Percentiles rank a stretch among this genome's conserved stretches.
phyloP scores from a whole-genome alignment of 1,284 basidiomycete genomes.

The Tylopilus orsonianus region DNA sequence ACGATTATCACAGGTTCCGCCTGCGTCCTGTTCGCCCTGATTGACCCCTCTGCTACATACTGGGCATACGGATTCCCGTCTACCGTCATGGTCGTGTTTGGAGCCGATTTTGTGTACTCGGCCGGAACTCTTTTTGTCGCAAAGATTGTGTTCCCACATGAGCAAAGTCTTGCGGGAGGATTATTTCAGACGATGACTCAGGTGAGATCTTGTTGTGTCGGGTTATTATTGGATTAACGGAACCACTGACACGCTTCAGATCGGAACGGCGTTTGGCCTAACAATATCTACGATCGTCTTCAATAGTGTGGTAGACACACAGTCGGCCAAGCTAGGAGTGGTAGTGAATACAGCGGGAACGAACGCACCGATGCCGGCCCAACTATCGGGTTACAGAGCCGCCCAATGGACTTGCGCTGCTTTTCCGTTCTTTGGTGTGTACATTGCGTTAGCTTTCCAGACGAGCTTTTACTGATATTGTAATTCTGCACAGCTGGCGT shows the following conservation, averaged over 20 bases:
- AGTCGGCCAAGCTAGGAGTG: constrained; percentile 36
- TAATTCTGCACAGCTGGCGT: constrained; percentile 41
- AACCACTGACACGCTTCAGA: constrained; percentile 34
- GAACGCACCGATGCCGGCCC: constrained; percentile 39
- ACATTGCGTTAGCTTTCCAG: constrained; percentile 3
- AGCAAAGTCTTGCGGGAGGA: constrained; percentile 79
- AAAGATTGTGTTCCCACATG: constrained; percentile 66
- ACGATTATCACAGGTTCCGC: constrained; percentile 64
- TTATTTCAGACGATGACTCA: constrained; percentile 78
- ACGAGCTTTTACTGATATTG: background rate
- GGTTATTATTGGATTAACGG: background rate
- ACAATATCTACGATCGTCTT: constrained; percentile 76
- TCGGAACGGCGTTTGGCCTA: constrained; percentile 75
- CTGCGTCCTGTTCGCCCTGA: constrained; percentile 72
- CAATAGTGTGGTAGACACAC: constrained; percentile 45
- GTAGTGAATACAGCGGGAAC: constrained; percentile 28
- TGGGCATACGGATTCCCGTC: constrained; percentile 85
- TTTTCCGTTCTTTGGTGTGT: constrained; percentile 56
- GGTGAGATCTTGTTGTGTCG: constrained; percentile 33
- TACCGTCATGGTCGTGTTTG: constrained; percentile 69
- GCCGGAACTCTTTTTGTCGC: constrained; percentile 77
- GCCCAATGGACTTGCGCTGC: constrained; percentile 66
- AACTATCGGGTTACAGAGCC: constrained; percentile 53
- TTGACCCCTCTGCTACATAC: constrained; percentile 59
- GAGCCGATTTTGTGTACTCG: constrained; percentile 79